phyloP scores from a whole-genome alignment of 2,329 filamentous ascomycete species.

The Penicillium oxalicum region DNA sequence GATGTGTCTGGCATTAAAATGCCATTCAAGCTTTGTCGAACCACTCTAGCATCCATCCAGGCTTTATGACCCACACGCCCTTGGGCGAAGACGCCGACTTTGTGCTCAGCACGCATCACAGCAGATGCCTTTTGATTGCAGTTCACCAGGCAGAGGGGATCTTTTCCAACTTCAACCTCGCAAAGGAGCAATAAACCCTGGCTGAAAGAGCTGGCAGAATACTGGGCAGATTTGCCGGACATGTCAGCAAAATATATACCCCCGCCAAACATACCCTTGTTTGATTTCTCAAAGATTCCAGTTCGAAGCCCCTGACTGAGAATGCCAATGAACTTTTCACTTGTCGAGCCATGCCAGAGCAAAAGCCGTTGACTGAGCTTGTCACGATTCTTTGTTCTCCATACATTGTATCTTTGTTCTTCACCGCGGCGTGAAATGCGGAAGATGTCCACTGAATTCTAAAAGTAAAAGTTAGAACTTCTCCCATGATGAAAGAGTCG shows the following conservation, averaged over 20 bases:
- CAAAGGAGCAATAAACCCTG: slow-evolving; percentile 13
- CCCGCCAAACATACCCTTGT: slow-evolving; percentile 2
- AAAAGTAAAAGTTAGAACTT: too few relatives aligned
- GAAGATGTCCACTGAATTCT: slow-evolving; percentile 8
- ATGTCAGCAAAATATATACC: slow-evolving; percentile 15
- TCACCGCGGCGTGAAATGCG: slow-evolving; percentile 12
- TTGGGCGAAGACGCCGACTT: slow-evolving; percentile 2
- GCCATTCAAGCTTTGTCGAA: slow-evolving; percentile 9
- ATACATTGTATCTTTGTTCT: slow-evolving; percentile 5
- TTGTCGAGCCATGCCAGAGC: slow-evolving; percentile 13
- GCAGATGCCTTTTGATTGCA: not conserved
- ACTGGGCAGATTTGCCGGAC: slow-evolving; percentile 8
- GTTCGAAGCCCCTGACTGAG: slow-evolving; percentile 12
- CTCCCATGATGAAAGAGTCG: not conserved
- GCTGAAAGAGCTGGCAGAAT: not conserved
- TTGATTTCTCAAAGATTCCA: not conserved
- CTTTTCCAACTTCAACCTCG: slow-evolving; percentile 12
- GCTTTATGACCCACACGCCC: not conserved
- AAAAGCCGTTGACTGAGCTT: slow-evolving; percentile 5
- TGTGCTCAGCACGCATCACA: slow-evolving; percentile 11
- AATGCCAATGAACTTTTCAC: slow-evolving; percentile 12
- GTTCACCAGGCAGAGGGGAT: not conserved
- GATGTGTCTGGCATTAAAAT: slow-evolving; percentile 6
- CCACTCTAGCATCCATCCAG: slow-evolving; percentile 9
- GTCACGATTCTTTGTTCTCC: not conserved